Base-by-base conservation (phyloP, 176 grass and related monocot genomes). In the Eremochloa ophiuroides region DNA sequence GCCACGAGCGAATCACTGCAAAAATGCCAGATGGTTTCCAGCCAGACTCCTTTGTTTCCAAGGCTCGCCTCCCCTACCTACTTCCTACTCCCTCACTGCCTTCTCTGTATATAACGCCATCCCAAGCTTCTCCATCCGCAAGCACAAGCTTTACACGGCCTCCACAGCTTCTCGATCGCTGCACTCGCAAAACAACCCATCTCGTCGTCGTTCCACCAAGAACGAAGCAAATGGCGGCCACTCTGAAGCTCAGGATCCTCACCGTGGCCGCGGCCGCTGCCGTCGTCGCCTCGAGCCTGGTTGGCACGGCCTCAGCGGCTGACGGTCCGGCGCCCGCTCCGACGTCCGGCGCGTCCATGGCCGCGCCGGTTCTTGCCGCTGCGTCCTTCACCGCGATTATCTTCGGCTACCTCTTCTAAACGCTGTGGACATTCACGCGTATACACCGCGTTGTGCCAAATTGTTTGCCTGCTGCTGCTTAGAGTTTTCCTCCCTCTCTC, bases 321-420 rank as follows among this genome's bases (percentile, higher is more conserved):
- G 38, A 77, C 4, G 79, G 12, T 0, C 88, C 79, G 1, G 88
- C 88, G 30, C 88, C 83, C 7, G 56, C 78, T 6, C 88, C 88
- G 22, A 66, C 59, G 29, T 90, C 88, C 47, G 74, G 13, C 7
- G 79, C 83, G 6, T 66, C 83, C 46, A 8, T 76, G 60, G 50
- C 83, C 13, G 79, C 73, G 17, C 79, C 83, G 13, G 83, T 74
- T 14, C 2, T 86, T 2, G 83, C 88, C 30, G 73, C 67, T 4
- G 83, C 88, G 29, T 90, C 83, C 6, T 48, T 90, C 37, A 61
- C 83, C 35, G 83, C 83, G 1, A 46, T 90, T 10, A 28, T 61
- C 73, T 86, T 74, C 10, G 84, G 79, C 47, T 90, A 78, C 79
- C 38, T 86, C 79, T 90, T 90, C 68, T 83, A 44, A 76, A 55